These are phyloP conservation scores for Mucor irregularis DNA, from an alignment of 371 early-diverging fungal genomes.

Conservation along the genomic window DNA sequence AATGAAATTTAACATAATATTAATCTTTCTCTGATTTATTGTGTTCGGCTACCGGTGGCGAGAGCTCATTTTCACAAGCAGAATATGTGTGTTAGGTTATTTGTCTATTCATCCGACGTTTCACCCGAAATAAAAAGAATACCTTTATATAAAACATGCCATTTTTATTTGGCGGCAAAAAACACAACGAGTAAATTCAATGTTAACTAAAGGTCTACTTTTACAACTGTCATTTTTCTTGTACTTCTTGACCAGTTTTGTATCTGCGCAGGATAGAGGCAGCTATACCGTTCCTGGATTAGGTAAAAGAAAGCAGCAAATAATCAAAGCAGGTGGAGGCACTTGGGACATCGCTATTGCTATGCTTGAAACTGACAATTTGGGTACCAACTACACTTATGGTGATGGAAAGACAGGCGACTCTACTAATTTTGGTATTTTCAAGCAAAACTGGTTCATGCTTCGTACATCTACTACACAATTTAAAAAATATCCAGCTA, in stretches of 20 bases:
- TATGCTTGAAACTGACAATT: constrained; percentile 3
- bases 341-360: constrained; percentile 7
- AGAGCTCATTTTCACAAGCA: too few relatives aligned
- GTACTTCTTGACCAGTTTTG: not conserved
- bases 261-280: not conserved
- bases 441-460: constrained; percentile 9
- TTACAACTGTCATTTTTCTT: not conserved
- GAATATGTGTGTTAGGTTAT: too few relatives aligned
- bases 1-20: too few relatives aligned
- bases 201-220: too few relatives aligned
- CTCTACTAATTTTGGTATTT: constrained; percentile 11
- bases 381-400: not conserved
- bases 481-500: not conserved
- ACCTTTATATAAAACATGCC: too few relatives aligned
- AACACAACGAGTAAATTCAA: too few relatives aligned
- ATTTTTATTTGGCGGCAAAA: too few relatives aligned
- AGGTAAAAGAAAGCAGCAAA: constrained; percentile 4
- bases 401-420: constrained; percentile 5
- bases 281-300: not conserved
- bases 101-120: too few relatives aligned
- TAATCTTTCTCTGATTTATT: too few relatives aligned
- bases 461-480: constrained; percentile 2
- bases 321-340: constrained; percentile 1
- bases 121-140: too few relatives aligned
- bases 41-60: too few relatives aligned